Percentiles rank a stretch among this genome's conserved stretches.
These are phyloP conservation scores for Fonsecaea monophora DNA, from an alignment of 2,329 filamentous ascomycete species.

Conservation along the genomic window DNA sequence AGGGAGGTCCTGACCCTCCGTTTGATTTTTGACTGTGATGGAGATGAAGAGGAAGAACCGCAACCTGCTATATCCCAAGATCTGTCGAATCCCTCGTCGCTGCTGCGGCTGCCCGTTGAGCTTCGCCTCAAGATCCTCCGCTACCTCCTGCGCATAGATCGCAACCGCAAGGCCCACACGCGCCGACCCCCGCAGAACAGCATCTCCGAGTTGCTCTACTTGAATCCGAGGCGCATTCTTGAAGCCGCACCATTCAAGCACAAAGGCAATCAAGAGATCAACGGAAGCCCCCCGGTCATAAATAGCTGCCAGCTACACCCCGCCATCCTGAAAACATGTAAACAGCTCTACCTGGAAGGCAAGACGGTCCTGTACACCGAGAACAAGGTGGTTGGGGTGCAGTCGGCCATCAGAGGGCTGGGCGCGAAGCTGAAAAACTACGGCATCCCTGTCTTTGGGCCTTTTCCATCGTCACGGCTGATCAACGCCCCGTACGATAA, in stretches of 20 bases:
- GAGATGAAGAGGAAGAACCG: conserved; percentile 22
- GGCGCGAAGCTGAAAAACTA: conserved; percentile 35
- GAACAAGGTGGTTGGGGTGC: conserved; percentile 33
- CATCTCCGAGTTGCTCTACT: conserved; percentile 25
- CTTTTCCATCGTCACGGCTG: conserved; percentile 24
- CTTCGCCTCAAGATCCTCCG: conserved; percentile 36
- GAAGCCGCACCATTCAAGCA: conserved; percentile 35
- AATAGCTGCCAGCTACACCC: conserved; percentile 29
- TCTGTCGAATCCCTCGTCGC: conserved; percentile 6
- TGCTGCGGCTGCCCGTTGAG: conserved; percentile 33
- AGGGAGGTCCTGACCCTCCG: conserved; percentile 35
- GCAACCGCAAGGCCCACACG: conserved; percentile 32
- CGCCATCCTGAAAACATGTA: conserved; percentile 31
- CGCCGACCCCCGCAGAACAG: conserved; percentile 26
- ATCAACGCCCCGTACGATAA: not conserved
- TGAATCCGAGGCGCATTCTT: conserved; percentile 32
- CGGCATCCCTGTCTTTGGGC: conserved; percentile 32
- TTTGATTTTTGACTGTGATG: conserved; percentile 34
- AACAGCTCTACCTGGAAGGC: conserved; percentile 30
- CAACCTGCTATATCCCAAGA: conserved; percentile 10
- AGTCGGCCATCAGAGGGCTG: conserved; percentile 34
- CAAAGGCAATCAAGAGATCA: conserved; percentile 34
- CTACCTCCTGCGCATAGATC: conserved; percentile 31
- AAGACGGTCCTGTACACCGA: conserved; percentile 30
- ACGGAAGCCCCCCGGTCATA: conserved; percentile 30